A percentile compares a stretch with the other conserved stretches of the same genome.
Evolutionary conservation across 2,329 filamentous ascomycete genomes (phyloP).

Genomic region (Aquanectria penicillioides): DNA sequence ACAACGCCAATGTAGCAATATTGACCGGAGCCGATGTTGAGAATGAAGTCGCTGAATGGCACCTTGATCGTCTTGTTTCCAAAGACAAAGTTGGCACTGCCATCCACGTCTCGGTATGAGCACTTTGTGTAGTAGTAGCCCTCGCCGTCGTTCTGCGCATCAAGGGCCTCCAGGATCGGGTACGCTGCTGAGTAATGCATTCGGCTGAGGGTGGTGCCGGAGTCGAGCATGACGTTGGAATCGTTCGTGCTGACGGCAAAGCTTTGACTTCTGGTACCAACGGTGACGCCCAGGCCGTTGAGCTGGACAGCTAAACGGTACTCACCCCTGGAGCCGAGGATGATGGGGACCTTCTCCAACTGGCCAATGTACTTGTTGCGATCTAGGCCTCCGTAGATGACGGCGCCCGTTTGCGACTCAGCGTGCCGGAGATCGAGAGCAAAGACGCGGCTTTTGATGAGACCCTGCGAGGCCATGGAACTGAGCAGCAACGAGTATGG

Average conservation of each 20-base stretch:
- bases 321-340: slow-evolving; percentile 49
- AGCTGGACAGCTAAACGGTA: slow-evolving; percentile 50
- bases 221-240: slow-evolving; percentile 60
- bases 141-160: slow-evolving; percentile 50
- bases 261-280: slow-evolving; percentile 30
- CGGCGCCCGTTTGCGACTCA: slow-evolving; percentile 55
- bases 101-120: slow-evolving; percentile 45
- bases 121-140: slow-evolving; percentile 60
- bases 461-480: slow-evolving; percentile 56
- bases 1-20: slow-evolving; percentile 56
- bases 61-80: slow-evolving; percentile 53
- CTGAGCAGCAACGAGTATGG: slow-evolving; percentile 66
- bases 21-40: slow-evolving; percentile 50
- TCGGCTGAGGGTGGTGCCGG: slow-evolving; percentile 60
- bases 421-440: slow-evolving; percentile 60
- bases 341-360: slow-evolving; percentile 55
- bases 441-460: slow-evolving; percentile 62
- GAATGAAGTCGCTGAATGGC: slow-evolving; percentile 60
- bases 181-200: slow-evolving; percentile 56
- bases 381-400: slow-evolving; percentile 65
- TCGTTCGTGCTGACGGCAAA: slow-evolving; percentile 45
- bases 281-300: slow-evolving; percentile 45
- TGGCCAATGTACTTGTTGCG: slow-evolving; percentile 61
- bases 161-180: slow-evolving; percentile 55
- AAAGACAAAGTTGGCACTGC: slow-evolving; percentile 61